Percentiles rank a stretch among this genome's conserved stretches.
Conservation (phyloP, 2,329 filamentous ascomycete genomes). For the Alternaria atra region DNA sequence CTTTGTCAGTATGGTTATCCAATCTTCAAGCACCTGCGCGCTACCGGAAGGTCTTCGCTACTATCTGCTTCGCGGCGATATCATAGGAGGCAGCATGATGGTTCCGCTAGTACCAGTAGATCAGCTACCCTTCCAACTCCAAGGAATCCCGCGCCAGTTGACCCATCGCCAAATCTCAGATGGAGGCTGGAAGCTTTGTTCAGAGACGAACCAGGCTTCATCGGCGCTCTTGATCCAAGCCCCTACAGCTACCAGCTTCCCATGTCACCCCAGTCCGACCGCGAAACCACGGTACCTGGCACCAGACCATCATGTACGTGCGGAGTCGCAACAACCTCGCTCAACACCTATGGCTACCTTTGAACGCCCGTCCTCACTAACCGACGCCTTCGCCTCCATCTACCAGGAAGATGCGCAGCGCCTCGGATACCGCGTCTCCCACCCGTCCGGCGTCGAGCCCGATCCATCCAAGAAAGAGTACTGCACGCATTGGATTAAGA, state of each 20-base stretch:
- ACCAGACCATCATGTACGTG: conserved; percentile 30
- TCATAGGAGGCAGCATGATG: conserved; percentile 29
- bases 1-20: conserved; percentile 13
- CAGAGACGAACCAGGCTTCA: conserved; percentile 23
- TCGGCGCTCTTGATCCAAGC: conserved; percentile 17
- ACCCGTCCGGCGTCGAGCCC: conserved; percentile 52
- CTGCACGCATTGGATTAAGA: conserved; percentile 90
- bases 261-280: not conserved
- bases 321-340: not conserved
- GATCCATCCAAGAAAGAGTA: conserved; percentile 70
- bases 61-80: conserved; percentile 48
- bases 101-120: conserved; percentile 56
- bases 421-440: conserved; percentile 33
- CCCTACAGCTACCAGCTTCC: not conserved
- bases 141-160: conserved; percentile 49
- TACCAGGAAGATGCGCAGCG: conserved; percentile 39
- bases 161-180: conserved; percentile 35
- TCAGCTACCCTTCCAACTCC: conserved; percentile 54
- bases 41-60: conserved; percentile 37
- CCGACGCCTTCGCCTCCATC: conserved; percentile 39
- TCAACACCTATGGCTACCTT: not conserved
- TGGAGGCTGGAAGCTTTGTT: conserved; percentile 37
- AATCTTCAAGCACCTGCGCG: not conserved
- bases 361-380: conserved; percentile 17
- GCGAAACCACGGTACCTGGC: conserved; percentile 20